These are phyloP conservation scores for Fragaria ananassa DNA, from an alignment of 306 rosid species.

Conservation along the genomic window DNA sequence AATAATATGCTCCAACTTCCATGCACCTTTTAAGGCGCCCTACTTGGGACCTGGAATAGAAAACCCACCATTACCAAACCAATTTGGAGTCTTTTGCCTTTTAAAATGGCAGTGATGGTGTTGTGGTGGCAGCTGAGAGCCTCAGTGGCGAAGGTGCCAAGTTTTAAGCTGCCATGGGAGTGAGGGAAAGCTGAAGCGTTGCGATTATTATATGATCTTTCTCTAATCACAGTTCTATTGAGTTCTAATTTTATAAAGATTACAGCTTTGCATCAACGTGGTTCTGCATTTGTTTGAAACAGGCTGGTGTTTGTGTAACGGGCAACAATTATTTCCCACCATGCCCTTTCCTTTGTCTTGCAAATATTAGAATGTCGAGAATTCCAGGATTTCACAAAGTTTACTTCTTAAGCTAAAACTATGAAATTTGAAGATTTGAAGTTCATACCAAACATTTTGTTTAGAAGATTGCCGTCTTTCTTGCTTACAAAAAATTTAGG, in stretches of 20 bases:
- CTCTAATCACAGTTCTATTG: background rate
- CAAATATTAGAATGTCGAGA: background rate
- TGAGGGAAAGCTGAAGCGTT: background rate
- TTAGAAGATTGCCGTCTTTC: too few species aligned
- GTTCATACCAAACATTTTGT: background rate
- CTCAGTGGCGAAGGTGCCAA: background rate
- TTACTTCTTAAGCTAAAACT: background rate
- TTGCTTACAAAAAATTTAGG: too few species aligned
- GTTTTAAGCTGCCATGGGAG: background rate
- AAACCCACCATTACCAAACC: background rate
- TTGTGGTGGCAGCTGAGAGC: background rate
- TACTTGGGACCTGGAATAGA: background rate
- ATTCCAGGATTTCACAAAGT: background rate
- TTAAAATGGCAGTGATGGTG: background rate
- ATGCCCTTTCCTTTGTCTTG: background rate
- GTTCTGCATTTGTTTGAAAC: background rate
- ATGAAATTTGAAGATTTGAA: too few species aligned
- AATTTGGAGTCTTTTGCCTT: background rate
- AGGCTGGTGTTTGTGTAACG: conserved; percentile 2
- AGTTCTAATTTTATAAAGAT: background rate
- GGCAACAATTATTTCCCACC: background rate
- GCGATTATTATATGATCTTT: background rate
- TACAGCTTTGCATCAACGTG: conserved; percentile 6
- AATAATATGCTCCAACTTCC: conserved; percentile 1
- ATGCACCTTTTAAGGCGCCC: conserved; percentile 4